phyloP scores from a whole-genome alignment of 2,329 filamentous ascomycete genomes.

The Phialemonium atrogriseum region DNA sequence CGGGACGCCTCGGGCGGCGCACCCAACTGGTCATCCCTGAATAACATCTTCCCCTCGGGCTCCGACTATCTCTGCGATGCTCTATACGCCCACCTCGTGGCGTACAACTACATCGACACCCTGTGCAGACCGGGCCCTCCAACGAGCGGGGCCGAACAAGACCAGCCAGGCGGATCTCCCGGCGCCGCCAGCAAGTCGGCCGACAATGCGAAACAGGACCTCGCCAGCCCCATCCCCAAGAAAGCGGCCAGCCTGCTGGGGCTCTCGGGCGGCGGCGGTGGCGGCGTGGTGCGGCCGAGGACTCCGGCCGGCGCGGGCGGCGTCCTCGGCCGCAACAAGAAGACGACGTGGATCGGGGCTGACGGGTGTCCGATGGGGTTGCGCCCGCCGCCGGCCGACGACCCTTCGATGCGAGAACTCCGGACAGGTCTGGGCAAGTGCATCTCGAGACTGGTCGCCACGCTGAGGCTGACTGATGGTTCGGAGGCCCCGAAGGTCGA shows the following conservation, averaged over 20 bases:
- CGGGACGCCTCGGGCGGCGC: constrained; percentile 1
- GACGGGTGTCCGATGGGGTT: no score
- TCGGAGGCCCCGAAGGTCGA: constrained; percentile 5
- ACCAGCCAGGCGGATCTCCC: constrained; percentile 10
- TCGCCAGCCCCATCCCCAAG: constrained; percentile 31
- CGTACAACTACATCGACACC: constrained; percentile 46
- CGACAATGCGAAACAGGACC: constrained; percentile 9
- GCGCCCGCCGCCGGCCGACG: no score
- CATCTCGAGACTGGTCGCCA: constrained; percentile 41
- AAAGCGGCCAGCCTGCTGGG: constrained; percentile 46
- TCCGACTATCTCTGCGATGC: constrained; percentile 50
- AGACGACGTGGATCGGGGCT: no score
- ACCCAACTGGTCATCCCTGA: constrained; percentile 24
- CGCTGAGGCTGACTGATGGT: constrained; percentile 25
- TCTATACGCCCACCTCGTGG: constrained; percentile 50
- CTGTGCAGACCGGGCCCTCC: constrained; percentile 17
- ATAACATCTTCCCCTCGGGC: constrained; percentile 42
- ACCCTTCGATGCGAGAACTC: constrained; percentile 35
- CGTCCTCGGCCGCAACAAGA: no score
- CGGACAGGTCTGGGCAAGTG: constrained; percentile 42
- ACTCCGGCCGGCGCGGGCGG: no score
- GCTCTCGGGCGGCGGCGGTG: constrained; percentile 22
- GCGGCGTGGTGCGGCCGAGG: no score
- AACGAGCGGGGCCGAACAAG: constrained; percentile 7
- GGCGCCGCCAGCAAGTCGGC: constrained; percentile 5